Percentiles rank a stretch among this genome's conserved stretches.
These are phyloP conservation scores for Boletus vinaceobasis DNA, from an alignment of 768 basidiomycete species.

Conservation along the genomic window DNA sequence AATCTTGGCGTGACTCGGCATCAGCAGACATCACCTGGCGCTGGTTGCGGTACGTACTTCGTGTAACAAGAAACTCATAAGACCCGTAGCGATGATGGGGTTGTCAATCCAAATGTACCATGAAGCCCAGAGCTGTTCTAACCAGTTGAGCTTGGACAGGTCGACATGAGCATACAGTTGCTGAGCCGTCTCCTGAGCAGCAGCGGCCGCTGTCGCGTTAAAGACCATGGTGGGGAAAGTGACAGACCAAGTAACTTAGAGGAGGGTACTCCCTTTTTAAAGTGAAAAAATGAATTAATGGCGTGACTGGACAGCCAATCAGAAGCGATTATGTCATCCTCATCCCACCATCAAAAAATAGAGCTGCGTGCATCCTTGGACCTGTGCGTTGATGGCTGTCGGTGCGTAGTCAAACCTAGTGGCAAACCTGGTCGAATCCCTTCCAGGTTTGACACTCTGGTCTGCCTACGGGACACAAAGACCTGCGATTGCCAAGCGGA, in stretches of 20 bases:
- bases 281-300: slow-evolving; percentile 15
- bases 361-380: neutral
- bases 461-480: neutral
- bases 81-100: slow-evolving; percentile 87
- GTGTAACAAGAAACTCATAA: slow-evolving; percentile 90
- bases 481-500: neutral
- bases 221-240: slow-evolving; percentile 37
- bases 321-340: slow-evolving; percentile 16
- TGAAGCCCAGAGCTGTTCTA: slow-evolving; percentile 77
- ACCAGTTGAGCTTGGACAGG: slow-evolving; percentile 57
- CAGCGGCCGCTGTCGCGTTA: slow-evolving; percentile 35
- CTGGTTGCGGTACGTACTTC: slow-evolving; percentile 57
- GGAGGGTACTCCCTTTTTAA: neutral
- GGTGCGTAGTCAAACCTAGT: no score
- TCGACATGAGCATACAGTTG: slow-evolving; percentile 58
- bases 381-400: no score
- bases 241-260: neutral
- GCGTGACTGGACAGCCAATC: slow-evolving; percentile 31
- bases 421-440: no score
- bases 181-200: slow-evolving; percentile 31
- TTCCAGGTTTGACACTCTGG: no score
- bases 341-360: neutral
- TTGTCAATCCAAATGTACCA: slow-evolving; percentile 89
- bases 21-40: neutral
- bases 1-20: slow-evolving; percentile 44